phyloP scores from a whole-genome alignment of 192 early-diverging fungal species.

The Coemansia sp. region DNA sequence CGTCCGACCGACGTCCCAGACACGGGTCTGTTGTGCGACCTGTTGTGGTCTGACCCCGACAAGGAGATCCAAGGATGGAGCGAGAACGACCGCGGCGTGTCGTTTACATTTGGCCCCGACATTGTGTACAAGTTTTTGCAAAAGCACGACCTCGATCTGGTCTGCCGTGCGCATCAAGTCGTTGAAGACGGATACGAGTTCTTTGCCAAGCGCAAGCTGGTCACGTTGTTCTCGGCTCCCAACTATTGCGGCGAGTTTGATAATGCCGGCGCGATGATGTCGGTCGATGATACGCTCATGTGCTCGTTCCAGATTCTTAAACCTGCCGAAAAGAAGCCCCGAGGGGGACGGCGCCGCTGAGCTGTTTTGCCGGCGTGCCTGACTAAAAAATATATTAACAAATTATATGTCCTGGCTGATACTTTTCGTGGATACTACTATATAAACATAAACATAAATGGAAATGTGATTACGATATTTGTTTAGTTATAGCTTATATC shows the following conservation, averaged over 20 bases:
- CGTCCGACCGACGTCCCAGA: constrained; percentile 91
- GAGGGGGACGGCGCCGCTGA: constrained; percentile 44
- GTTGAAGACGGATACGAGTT: constrained; percentile 99
- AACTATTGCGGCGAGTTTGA: constrained; percentile 95
- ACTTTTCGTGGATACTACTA: too few species aligned
- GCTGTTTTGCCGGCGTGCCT: background rate
- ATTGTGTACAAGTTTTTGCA: constrained; percentile 86
- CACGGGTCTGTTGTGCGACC: constrained; percentile 85
- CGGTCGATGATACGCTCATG: constrained; percentile 81
- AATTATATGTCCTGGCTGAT: too few species aligned
- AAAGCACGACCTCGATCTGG: constrained; percentile 97
- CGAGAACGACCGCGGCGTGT: constrained; percentile 81
- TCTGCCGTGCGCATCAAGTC: constrained; percentile 97
- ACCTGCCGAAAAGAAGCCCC: constrained; percentile 75
- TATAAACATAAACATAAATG: too few species aligned
- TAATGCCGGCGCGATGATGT: constrained; percentile 88
- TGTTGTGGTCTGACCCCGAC: constrained; percentile 88
- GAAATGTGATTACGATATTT: too few species aligned
- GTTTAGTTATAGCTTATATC: too few species aligned
- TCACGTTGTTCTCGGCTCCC: constrained; percentile 95
- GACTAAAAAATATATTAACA: too few species aligned
- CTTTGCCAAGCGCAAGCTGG: constrained; percentile 94
- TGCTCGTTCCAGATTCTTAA: constrained; percentile 94
- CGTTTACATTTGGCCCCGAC: constrained; percentile 88
- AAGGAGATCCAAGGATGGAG: constrained; percentile 90